phyloP scores from a whole-genome alignment of 768 basidiomycete species.

The Leucocoprinus leucothites region DNA sequence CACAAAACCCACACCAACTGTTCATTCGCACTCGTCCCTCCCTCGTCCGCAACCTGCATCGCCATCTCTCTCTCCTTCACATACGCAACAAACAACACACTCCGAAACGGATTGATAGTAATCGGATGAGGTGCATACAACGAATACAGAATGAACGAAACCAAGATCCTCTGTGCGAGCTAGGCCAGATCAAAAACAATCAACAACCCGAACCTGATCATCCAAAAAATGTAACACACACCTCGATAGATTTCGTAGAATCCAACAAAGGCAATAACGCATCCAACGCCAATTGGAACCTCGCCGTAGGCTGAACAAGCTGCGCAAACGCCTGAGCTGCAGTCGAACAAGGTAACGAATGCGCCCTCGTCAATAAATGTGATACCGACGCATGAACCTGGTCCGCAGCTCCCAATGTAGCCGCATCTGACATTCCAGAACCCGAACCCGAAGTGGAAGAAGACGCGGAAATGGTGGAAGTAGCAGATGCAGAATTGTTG shows the following conservation, averaged over 20 bases:
- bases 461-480: too few species aligned
- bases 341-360: conserved; percentile 71
- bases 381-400: conserved; percentile 60
- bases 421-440: neutral
- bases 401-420: conserved; percentile 29
- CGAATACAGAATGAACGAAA: conserved; percentile 76
- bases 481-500: too few species aligned
- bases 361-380: conserved; percentile 64
- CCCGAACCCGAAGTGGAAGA: neutral
- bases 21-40: conserved; percentile 59
- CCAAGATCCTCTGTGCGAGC: conserved; percentile 74
- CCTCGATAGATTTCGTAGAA: conserved; percentile 48
- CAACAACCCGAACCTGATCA: neutral
- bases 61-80: conserved; percentile 65
- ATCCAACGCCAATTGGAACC: conserved; percentile 84
- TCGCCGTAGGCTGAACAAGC: conserved; percentile 70
- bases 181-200: conserved; percentile 24
- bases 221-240: conserved; percentile 27
- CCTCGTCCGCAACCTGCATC: conserved; percentile 42
- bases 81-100: conserved; percentile 65
- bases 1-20: conserved; percentile 85
- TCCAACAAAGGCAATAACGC: conserved; percentile 74
- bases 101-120: conserved; percentile 78
- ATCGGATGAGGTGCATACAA: conserved; percentile 81
- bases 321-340: conserved; percentile 74